Evolutionary conservation across 2,329 filamentous ascomycete genomes (phyloP).

Genomic region (Epichloe sibirici): DNA sequence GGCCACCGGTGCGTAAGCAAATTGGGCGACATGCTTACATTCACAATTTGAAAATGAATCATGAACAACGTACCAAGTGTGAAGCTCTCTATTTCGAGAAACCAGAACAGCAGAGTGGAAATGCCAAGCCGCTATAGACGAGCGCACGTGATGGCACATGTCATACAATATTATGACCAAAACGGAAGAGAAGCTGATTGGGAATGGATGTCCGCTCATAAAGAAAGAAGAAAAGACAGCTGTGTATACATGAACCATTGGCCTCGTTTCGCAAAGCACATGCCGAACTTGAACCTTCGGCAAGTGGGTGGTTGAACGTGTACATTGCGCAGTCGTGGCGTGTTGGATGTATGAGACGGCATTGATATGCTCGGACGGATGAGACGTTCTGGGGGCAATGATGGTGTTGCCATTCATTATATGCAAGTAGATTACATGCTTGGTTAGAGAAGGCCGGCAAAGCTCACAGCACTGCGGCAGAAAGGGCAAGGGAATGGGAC

Average conservation of each 20-base stretch:
- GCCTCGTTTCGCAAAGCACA: neutral
- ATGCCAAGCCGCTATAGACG: neutral
- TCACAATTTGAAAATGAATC: too few species aligned
- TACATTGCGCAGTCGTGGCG: neutral
- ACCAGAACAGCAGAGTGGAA: neutral
- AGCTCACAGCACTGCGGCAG: neutral
- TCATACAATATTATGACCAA: neutral
- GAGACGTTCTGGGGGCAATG: neutral
- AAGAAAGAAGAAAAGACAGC: neutral
- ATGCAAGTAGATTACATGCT: conserved; percentile 1
- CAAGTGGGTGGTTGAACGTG: neutral
- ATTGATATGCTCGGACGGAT: neutral
- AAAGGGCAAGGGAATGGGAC: neutral
- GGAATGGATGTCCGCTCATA: neutral
- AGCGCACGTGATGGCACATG: neutral
- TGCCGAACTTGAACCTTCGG: neutral
- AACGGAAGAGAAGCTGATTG: neutral
- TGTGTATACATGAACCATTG: neutral
- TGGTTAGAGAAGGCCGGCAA: conserved; percentile 3
- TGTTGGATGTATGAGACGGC: neutral
- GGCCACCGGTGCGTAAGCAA: neutral
- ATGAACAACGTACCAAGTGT: too few species aligned
- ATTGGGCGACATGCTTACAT: neutral
- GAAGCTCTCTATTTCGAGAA: neutral
- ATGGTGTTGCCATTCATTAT: neutral